Base-by-base conservation (phyloP, 2,329 filamentous ascomycete genomes). In the Chrysosphaeria jannelii region DNA sequence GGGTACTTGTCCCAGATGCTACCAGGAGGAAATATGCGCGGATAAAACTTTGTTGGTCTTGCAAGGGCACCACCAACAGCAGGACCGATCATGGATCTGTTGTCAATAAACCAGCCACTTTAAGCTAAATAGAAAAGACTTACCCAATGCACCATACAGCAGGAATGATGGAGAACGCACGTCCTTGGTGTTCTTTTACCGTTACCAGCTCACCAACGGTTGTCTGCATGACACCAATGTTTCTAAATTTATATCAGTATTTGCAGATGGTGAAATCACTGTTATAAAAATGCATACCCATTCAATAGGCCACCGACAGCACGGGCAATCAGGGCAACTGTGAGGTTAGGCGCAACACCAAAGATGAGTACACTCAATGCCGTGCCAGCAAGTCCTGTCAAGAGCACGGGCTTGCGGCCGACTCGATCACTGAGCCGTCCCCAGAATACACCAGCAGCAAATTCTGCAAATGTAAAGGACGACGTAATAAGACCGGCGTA, bases 401-500 rank as follows among this genome's bases (percentile, higher is more conserved):
- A 53, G 6, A 97, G 57, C 13, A 93, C 74, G 10, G 79, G 81
- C 44, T 93, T 93, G 33, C 85, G 66, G 26, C 85, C 85, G 38
- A 91, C 62, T 36, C 60, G 68, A 47, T 97, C 85, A 41, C 81
- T 93, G 34, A 93, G 51, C 25, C 71, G 62, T 25, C 85, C 85
- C 85, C 85, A 97, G 37, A 90, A 57, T 34, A 91, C 63, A 21
- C 81, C 76, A 1, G 79, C 81, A 6, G 72, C 67, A 49, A 90
- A 93, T 42, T 97, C 85, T 29, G 81, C 79, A 37, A 93, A 71
- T 7, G 85, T 88, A 38, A 93, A 97, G 6, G 81, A 70, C 3
- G 81, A 91, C 1, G 81, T 93, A 30, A 93, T 78, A 64, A 91
- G 74, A 36, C 85, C 81, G 13, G 76, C 78, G 43, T 90, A 93